These are phyloP conservation scores for Heimioporus sp. DNA, from an alignment of 768 basidiomycete species.

Conservation along the genomic window DNA sequence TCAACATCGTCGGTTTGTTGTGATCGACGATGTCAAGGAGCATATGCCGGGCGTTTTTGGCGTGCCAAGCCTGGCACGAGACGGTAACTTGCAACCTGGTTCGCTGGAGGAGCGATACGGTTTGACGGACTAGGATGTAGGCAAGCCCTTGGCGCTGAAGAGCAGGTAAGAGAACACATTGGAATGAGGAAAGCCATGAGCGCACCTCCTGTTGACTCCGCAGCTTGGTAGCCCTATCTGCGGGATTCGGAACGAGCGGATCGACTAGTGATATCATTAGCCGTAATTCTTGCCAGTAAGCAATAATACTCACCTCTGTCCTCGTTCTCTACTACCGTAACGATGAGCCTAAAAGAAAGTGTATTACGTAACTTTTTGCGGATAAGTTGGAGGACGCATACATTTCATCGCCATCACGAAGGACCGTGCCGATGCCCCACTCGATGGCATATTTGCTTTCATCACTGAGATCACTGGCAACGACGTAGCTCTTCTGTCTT, in stretches of 20 bases:
- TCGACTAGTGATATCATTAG: conserved; percentile 43
- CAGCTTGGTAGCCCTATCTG: conserved; percentile 76
- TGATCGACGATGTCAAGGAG: conserved; percentile 88
- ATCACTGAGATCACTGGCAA: conserved; percentile 93
- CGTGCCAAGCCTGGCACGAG: conserved; percentile 93
- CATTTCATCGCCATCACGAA: conserved; percentile 93
- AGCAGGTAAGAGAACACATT: conserved; percentile 4
- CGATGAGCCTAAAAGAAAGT: conserved; percentile 55
- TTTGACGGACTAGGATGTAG: conserved; percentile 87
- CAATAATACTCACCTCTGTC: conserved; percentile 58
- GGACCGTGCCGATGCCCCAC: conserved; percentile 96
- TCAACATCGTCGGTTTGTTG: conserved; percentile 85
- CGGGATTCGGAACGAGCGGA: conserved; percentile 63
- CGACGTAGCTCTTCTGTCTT: conserved; percentile 69
- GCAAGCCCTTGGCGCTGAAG: conserved; percentile 81
- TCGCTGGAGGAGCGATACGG: conserved; percentile 84
- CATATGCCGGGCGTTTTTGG: conserved; percentile 93
- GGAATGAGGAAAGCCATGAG: conserved; percentile 15
- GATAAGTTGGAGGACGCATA: conserved; percentile 23
- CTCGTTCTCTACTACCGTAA: conserved; percentile 92
- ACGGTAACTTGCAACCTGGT: conserved; percentile 86
- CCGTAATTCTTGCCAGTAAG: neutral
- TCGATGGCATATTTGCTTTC: conserved; percentile 95
- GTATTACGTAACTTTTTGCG: neutral
- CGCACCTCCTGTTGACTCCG: conserved; percentile 88